These are phyloP conservation scores for Pisolithus albus DNA, from an alignment of 768 basidiomycete genomes.

Conservation along the genomic window DNA sequence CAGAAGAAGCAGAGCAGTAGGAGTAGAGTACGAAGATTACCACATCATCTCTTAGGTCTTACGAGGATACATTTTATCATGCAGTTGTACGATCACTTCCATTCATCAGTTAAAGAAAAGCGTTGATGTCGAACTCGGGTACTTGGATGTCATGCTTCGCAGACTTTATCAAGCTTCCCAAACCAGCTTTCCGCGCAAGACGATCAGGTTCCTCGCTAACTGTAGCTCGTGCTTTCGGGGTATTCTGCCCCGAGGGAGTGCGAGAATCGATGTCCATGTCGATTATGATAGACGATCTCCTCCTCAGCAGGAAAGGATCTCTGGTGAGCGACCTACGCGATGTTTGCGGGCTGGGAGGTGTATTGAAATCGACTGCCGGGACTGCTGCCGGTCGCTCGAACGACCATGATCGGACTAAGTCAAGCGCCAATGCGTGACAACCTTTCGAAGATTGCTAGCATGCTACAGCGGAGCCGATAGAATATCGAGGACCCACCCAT, in stretches of 20 bases:
- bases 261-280: conserved; percentile 76
- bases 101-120: conserved; percentile 48
- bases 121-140: conserved; percentile 83
- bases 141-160: conserved; percentile 82
- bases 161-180: conserved; percentile 85
- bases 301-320: conserved; percentile 44
- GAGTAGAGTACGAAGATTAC: conserved; percentile 14
- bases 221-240: conserved; percentile 36
- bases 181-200: conserved; percentile 58
- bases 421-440: conserved; percentile 86
- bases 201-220: conserved; percentile 46
- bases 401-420: conserved; percentile 86
- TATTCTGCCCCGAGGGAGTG: conserved; percentile 50
- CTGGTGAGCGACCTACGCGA: conserved; percentile 43
- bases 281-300: conserved; percentile 73
- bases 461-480: background rate
- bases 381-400: conserved; percentile 70
- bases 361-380: conserved; percentile 10
- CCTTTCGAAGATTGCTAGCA: conserved; percentile 40
- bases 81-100: background rate
- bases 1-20: conserved; percentile 45
- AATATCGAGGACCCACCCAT: conserved; percentile 63
- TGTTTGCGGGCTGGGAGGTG: conserved; percentile 38
- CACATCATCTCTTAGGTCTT: background rate
- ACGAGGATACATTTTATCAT: background rate